Conservation (phyloP, 192 early-diverging fungal species). For the Entomortierella lignicola region DNA sequence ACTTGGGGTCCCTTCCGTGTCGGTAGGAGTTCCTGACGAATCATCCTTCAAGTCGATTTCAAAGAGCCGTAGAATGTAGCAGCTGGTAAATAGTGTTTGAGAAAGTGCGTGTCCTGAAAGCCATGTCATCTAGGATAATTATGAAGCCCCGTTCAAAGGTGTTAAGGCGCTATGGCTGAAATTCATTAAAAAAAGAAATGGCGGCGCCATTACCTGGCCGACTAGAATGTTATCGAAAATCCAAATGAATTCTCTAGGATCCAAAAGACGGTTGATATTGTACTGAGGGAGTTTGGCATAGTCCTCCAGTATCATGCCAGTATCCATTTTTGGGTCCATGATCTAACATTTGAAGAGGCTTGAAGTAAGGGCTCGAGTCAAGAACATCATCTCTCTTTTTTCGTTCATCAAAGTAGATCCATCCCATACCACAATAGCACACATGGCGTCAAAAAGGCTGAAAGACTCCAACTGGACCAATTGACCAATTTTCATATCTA, state of each 20-base stretch:
- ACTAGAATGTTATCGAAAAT: conserved; percentile 65
- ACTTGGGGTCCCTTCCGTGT: background rate
- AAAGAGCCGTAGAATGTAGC: conserved; percentile 60
- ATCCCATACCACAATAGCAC: conserved; percentile 62
- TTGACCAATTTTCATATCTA: conserved; percentile 68
- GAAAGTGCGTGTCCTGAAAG: conserved; percentile 69
- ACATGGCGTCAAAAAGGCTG: conserved; percentile 71
- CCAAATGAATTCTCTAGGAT: conserved; percentile 57
- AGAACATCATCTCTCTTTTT: background rate
- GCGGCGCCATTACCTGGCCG: conserved; percentile 55
- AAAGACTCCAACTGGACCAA: conserved; percentile 66
- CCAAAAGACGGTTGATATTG: conserved; percentile 45
- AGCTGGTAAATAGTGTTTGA: conserved; percentile 68
- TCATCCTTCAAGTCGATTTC: conserved; percentile 43
- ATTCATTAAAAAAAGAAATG: background rate
- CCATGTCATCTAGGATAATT: conserved; percentile 64
- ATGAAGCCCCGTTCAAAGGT: background rate
- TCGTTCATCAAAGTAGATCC: background rate
- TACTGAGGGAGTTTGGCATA: conserved; percentile 46
- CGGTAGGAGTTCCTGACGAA: background rate
- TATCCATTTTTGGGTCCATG: conserved; percentile 74
- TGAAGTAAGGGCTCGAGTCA: too few relatives aligned
- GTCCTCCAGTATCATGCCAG: conserved; percentile 64
- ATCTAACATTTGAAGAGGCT: conserved; percentile 44
- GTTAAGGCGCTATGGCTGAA: background rate